phyloP scores from a whole-genome alignment of 2,329 filamentous ascomycete species.

The Monosporascus sp. region DNA sequence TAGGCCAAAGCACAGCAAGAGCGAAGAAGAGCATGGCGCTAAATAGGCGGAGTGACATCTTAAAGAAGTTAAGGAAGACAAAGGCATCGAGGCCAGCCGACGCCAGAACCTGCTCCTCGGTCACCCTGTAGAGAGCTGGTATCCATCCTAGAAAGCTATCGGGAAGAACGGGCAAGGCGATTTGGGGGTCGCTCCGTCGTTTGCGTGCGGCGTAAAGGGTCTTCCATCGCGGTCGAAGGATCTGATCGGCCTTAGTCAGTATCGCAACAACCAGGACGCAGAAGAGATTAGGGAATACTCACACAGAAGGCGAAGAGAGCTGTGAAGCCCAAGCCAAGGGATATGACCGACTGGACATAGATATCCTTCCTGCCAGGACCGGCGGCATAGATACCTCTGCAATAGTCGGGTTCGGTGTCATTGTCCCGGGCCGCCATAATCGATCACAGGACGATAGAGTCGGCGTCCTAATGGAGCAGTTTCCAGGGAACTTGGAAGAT shows the following conservation, averaged over 20 bases:
- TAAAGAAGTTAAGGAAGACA: constrained; percentile 94
- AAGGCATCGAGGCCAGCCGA: constrained; percentile 93
- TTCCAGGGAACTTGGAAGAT: background rate
- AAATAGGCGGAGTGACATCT: constrained; percentile 86
- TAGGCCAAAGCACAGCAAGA: constrained; percentile 73
- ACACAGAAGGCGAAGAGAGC: constrained; percentile 77
- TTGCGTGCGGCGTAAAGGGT: constrained; percentile 86
- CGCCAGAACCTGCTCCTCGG: constrained; percentile 81
- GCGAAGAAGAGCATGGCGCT: constrained; percentile 76
- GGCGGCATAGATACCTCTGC: constrained; percentile 17
- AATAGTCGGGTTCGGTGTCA: constrained; percentile 7
- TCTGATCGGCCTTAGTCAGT: constrained; percentile 37
- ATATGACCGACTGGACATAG: constrained; percentile 67
- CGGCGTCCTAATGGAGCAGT: background rate
- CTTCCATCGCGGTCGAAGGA: constrained; percentile 87
- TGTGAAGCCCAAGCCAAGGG: constrained; percentile 61
- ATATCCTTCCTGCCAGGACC: constrained; percentile 41
- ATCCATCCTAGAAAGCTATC: constrained; percentile 93
- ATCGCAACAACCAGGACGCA: background rate
- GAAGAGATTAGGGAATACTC: constrained; percentile 26
- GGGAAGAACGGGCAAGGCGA: constrained; percentile 70
- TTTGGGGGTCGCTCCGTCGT: constrained; percentile 57
- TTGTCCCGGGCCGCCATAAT: constrained; percentile 2
- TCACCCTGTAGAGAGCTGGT: constrained; percentile 74
- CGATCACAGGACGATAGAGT: background rate